Base-by-base conservation (phyloP, 345 rosid species). In the Luvunga scandens region DNA sequence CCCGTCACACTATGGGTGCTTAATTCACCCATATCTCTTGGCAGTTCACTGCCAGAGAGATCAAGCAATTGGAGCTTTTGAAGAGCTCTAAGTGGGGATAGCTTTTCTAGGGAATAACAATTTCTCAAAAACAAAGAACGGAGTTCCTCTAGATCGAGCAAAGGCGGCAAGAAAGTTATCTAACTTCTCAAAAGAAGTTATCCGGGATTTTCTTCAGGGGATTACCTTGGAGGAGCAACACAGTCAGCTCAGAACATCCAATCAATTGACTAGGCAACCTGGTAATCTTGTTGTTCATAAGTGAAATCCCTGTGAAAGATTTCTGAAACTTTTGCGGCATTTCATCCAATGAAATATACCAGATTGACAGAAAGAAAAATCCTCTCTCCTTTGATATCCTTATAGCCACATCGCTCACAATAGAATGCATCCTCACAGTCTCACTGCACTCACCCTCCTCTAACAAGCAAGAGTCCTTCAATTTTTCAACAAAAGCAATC, bases 391-490 rank as follows among this genome's bases (percentile, higher is more conserved):
- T 56, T 63, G 77, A 74, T 25, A 78, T 80, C 80, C 83, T 72
- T 57, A 78, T 21, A 45, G 81, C 87, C 16, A 84, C 59, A 68
- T 84, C 84, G 63, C 89, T 65, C 50, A 83, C 70, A 6, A 84
- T 69, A 71, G 70, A 73, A 53, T 86, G 89, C 84, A 86, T 79
- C 80, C 68, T 84, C 38, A 82, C 78, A 5, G 82, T 80, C 55
- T 82, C 81, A 3, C 8, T 18, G 50, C 80, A 12, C 6, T 77
- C n/a, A 31, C 85, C 89, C 7, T 75, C 71, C 53, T 84, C 89
- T n/a, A 86, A 63, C 84, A 84, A 66, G 77, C 87, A 86, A 38
- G 73, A 80, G 22, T 84, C 87, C 69, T 80, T 86, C 60, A 86
- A 77, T 24, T 48, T 72, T 69, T 86, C 87, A 16, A 82, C 22